Evolutionary conservation across 306 rosid genomes (phyloP).

Genomic region (Malus asiatica): DNA sequence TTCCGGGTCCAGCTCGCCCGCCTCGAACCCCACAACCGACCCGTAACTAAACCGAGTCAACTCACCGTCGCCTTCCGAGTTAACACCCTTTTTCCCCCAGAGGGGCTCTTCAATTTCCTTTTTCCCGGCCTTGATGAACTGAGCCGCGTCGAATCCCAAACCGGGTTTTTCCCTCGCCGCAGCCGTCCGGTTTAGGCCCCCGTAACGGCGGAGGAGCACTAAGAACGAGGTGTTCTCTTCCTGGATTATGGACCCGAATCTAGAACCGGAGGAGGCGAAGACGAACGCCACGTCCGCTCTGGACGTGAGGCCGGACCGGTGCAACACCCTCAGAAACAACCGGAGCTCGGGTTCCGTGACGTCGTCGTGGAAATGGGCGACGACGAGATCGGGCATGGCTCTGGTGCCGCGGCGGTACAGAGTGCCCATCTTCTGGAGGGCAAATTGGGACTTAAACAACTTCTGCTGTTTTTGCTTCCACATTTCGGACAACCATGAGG

Average conservation of each 20-base stretch:
- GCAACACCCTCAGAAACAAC: conserved; percentile 54
- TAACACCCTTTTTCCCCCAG: conserved; percentile 43
- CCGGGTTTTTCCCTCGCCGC: conserved; percentile 3
- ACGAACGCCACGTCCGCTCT: conserved; percentile 59
- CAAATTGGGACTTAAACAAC: conserved; percentile 7
- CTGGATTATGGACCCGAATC: conserved; percentile 30
- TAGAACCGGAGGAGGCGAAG: conserved; percentile 29
- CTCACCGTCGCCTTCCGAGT: neutral
- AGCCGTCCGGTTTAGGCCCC: conserved; percentile 15
- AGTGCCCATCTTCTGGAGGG: conserved; percentile 72
- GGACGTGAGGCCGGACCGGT: conserved; percentile 59
- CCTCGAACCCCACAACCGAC: conserved; percentile 71
- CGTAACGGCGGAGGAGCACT: conserved; percentile 27
- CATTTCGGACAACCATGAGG: conserved; percentile 19
- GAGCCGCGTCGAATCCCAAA: conserved; percentile 34
- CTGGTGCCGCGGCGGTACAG: conserved; percentile 60
- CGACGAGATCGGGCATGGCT: conserved; percentile 67
- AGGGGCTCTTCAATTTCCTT: conserved; percentile 37
- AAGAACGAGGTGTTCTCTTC: conserved; percentile 53
- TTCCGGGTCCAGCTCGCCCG: conserved; percentile 80
- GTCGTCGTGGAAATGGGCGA: conserved; percentile 59
- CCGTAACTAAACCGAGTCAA: conserved; percentile 50
- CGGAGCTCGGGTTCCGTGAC: conserved; percentile 43
- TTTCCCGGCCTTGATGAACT: conserved; percentile 26
- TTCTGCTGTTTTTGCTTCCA: conserved; percentile 19